Evolutionary conservation across 257 asterid genomes (phyloP), one percentile per base, ranked within the genome.

Genomic region (Gardenia jasminoides): DNA sequence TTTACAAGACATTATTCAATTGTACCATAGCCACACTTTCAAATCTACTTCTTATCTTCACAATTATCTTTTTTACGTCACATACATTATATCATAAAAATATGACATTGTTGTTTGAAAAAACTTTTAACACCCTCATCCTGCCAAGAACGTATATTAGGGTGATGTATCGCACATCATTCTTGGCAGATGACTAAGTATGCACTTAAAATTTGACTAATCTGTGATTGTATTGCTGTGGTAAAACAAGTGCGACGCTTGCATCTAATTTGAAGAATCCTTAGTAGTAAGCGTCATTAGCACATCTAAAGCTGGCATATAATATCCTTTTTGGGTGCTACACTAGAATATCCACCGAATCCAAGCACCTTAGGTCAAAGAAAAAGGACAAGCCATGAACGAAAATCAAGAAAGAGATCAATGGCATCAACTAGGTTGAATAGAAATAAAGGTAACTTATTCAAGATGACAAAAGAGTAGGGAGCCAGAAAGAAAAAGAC

Each of bases 401-500:
- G 24, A 6, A 67, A 75, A 58, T 15, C 39, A 24, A 44, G 11
- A 70, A 44, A n/a, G 58, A 36, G 33, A 58, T 36, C 41, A 36
- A 52, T 54, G 39, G 61, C 33, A 0, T 2, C 33, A 4, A 33
- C 39, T 12, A 75, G 46, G 71, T 61, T 62, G 46, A 6, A 67
- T 10, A 2, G 17, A 10, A 13, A 10, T 9, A 58, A 2, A 26
- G 4, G 41, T 56, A 50, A 78, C 70, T 17, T 44, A 39, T 24
- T 54, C 48, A 41, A 58, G 65, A 70, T 61, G 68, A 73, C 33
- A 28, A 47, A n/a, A 58, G 28, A 16, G 30, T 52, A 7, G 44
- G 50, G 71, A 62, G 79, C 66, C 70, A 72, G 70, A 66, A 66
- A 74, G 74, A 80, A 7, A 66, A 72, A 62, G 78, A 71, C 82